Percentiles rank a stretch among this genome's conserved stretches.
Evolutionary conservation across 345 rosid species (phyloP).

Genomic region (Eucalyptus virginea): DNA sequence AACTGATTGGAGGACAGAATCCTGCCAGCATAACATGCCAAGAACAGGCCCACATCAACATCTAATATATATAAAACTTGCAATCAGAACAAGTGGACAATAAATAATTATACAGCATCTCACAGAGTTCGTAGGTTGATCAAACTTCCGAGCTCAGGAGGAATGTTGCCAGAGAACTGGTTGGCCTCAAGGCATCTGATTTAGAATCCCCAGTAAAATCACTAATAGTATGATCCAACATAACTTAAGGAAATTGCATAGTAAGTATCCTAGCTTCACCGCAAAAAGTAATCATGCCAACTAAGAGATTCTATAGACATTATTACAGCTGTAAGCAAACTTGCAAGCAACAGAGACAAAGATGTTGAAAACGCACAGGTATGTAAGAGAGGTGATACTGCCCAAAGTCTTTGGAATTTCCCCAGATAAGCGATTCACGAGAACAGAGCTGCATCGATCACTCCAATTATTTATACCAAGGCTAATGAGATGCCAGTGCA

Average conservation of each 20-base stretch:
- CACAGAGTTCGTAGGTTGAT: slow-evolving; percentile 28
- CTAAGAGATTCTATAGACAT: not conserved
- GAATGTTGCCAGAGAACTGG: slow-evolving; percentile 34
- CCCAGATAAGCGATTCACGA: slow-evolving; percentile 31
- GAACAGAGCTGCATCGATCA: slow-evolving; percentile 12
- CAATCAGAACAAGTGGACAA: not conserved
- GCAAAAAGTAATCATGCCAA: not conserved
- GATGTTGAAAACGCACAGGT: slow-evolving; percentile 12
- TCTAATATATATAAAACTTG: not conserved
- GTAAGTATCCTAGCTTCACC: not conserved
- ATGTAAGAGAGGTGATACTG: slow-evolving; percentile 17
- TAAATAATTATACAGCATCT: not conserved
- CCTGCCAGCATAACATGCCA: slow-evolving; percentile 16
- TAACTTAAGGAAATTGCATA: not conserved
- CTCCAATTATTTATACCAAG: not conserved
- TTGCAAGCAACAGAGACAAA: not conserved
- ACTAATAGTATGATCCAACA: not conserved
- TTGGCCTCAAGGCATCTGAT: slow-evolving; percentile 29
- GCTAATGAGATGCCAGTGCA: not conserved
- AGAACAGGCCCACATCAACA: not conserved
- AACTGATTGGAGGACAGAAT: slow-evolving; percentile 39
- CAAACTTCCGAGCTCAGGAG: slow-evolving; percentile 26
- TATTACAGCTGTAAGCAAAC: not conserved
- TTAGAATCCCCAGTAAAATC: not conserved
- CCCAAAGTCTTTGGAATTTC: slow-evolving; percentile 25